Evolutionary conservation across 129 eudicot species (phyloP).

Genomic region (Flaveria ramosissima): DNA sequence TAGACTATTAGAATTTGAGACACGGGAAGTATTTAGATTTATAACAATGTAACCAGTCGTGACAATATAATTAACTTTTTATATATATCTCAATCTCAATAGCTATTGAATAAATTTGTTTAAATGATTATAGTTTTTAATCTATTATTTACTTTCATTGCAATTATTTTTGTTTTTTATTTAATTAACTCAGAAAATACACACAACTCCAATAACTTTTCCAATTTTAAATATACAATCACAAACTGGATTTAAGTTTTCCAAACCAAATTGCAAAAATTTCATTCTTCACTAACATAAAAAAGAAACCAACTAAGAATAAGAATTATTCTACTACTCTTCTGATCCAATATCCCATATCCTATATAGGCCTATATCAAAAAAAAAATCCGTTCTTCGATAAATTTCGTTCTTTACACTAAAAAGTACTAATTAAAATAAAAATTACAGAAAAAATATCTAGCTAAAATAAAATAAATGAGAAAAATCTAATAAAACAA

Average conservation of each 20-base stretch:
- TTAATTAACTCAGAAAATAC: no score
- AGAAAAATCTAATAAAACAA: conserved; percentile 19
- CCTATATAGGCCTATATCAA: not conserved
- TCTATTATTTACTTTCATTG: no score
- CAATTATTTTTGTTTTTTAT: no score
- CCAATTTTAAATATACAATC: no score
- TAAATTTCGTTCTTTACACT: not conserved
- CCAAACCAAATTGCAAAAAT: not conserved
- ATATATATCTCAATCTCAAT: no score
- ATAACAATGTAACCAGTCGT: no score
- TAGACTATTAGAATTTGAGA: no score
- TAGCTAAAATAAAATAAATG: not conserved
- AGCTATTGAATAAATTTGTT: no score
- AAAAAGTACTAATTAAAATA: not conserved
- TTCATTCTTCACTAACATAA: not conserved
- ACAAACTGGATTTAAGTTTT: not conserved
- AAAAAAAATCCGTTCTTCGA: conserved; percentile 1
- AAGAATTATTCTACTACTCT: not conserved
- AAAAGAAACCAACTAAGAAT: conserved; percentile 10
- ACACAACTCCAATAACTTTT: no score
- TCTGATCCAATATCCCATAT: not conserved
- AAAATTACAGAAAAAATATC: not conserved
- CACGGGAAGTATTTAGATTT: no score
- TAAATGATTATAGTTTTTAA: no score
- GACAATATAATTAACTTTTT: no score